Conservation (phyloP, 176 grass and related monocot genomes). For the Saccharum officinarum region DNA sequence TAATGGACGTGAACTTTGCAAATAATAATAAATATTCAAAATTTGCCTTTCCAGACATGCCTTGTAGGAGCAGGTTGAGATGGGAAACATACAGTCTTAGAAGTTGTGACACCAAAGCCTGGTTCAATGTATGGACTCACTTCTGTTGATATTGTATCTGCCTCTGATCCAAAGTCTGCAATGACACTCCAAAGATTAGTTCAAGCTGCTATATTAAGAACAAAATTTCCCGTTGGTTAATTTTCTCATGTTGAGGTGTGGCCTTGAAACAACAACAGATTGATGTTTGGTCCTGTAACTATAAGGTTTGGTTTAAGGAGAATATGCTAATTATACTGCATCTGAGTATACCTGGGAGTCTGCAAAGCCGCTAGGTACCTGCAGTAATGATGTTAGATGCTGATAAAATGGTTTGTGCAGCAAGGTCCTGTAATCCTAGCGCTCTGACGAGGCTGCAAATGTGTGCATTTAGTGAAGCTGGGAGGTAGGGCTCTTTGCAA, state of each 20-base stretch:
- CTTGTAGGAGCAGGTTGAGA: too few relatives aligned
- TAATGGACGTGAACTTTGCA: background rate
- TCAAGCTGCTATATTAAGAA: slow-evolving; percentile 82
- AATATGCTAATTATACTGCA: slow-evolving; percentile 98
- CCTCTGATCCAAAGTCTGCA: slow-evolving; percentile 86
- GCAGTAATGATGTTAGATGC: slow-evolving; percentile 97
- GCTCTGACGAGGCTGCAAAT: slow-evolving; percentile 91
- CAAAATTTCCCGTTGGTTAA: slow-evolving; percentile 12
- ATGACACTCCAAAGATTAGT: slow-evolving; percentile 95
- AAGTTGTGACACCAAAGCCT: slow-evolving; percentile 72
- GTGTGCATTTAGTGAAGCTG: slow-evolving; percentile 97
- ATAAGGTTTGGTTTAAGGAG: slow-evolving; percentile 57
- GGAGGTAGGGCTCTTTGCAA: slow-evolving; percentile 56
- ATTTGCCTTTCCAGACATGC: too few relatives aligned
- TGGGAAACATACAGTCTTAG: background rate
- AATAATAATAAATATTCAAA: too few relatives aligned
- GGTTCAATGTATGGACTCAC: slow-evolving; percentile 70
- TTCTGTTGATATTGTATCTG: slow-evolving; percentile 91
- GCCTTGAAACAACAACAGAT: background rate
- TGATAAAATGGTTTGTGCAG: slow-evolving; percentile 99
- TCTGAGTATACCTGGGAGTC: slow-evolving; percentile 79
- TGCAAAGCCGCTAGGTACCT: slow-evolving; percentile 81
- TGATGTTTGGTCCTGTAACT: slow-evolving; percentile 38
- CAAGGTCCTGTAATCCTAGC: slow-evolving; percentile 92
- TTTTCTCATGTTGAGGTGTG: slow-evolving; percentile 25